Evolutionary conservation across 208 protist genomes (phyloP).

Genomic region (Wallacemonas sp.): DNA sequence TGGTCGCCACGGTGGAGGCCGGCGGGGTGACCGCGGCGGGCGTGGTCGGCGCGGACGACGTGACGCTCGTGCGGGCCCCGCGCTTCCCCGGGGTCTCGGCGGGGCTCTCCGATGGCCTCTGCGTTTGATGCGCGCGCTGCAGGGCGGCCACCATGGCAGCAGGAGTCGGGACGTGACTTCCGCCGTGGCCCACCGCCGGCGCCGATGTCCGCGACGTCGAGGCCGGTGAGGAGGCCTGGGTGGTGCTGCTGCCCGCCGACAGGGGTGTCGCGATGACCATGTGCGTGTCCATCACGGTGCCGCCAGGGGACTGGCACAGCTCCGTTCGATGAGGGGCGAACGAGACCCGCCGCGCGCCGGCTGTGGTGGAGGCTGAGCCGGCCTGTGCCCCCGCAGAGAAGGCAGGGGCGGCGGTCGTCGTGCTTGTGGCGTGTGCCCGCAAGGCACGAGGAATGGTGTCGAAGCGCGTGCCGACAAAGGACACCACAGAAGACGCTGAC

Average conservation of each 20-base stretch:
- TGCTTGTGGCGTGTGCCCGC: not conserved
- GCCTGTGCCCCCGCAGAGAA: no score
- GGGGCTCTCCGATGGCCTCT: no score
- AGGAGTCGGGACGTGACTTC: conserved; percentile 2
- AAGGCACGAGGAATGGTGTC: not conserved
- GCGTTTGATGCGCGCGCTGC: not conserved
- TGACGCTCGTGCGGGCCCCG: no score
- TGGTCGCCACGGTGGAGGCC: not conserved
- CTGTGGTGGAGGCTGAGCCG: not conserved
- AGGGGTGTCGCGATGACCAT: not conserved
- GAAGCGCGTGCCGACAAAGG: conserved; percentile 7
- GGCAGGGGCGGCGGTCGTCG: not conserved
- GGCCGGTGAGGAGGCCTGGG: not conserved
- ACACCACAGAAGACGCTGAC: not conserved
- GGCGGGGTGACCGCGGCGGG: not conserved
- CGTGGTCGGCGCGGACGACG: no score
- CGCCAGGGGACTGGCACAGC: not conserved
- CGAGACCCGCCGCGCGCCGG: not conserved
- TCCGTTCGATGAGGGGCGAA: not conserved
- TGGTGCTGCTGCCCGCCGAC: not conserved
- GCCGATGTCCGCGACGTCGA: not conserved
- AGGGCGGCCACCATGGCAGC: not conserved
- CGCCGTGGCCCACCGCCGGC: not conserved
- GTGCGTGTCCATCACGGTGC: not conserved
- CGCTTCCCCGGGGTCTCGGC: not conserved